Percentiles rank a stretch among this genome's conserved stretches.
Conservation (phyloP, 1,284 basidiomycete genomes). For the Cerrena zonata region DNA sequence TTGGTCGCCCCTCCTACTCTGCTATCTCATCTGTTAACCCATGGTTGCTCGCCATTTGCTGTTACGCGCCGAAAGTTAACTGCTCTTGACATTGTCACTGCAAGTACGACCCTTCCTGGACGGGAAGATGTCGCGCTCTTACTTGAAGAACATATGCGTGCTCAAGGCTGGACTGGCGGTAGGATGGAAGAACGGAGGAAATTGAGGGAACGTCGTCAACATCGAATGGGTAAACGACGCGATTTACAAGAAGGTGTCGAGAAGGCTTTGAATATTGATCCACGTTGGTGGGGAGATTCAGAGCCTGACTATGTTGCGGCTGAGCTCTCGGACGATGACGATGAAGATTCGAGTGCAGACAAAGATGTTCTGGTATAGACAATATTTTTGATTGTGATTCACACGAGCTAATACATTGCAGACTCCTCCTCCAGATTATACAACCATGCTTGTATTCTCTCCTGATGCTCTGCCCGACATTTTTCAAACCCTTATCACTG, state of each 20-base stretch:
- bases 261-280: slow-evolving; percentile 48
- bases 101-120: slow-evolving; percentile 71
- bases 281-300: slow-evolving; percentile 61
- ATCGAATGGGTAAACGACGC: slow-evolving; percentile 48
- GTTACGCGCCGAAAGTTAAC: slow-evolving; percentile 73
- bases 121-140: slow-evolving; percentile 75
- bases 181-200: slow-evolving; percentile 60
- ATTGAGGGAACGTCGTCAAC: slow-evolving; percentile 50
- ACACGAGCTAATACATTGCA: slow-evolving; percentile 23
- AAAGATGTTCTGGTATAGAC: slow-evolving; percentile 46
- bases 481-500: slow-evolving; percentile 75
- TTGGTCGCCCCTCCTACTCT: slow-evolving; percentile 85
- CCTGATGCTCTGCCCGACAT: slow-evolving; percentile 70
- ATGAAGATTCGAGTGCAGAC: slow-evolving; percentile 39
- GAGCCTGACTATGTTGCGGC: slow-evolving; percentile 25
- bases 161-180: slow-evolving; percentile 67
- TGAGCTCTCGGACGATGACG: slow-evolving; percentile 40
- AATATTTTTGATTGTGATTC: neutral
- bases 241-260: slow-evolving; percentile 50
- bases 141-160: slow-evolving; percentile 76
- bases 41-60: slow-evolving; percentile 78
- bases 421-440: slow-evolving; percentile 69
- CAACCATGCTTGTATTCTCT: slow-evolving; percentile 88
- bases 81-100: slow-evolving; percentile 80
- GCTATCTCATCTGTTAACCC: slow-evolving; percentile 86